Conservation (phyloP, 306 rosid species). For the Biancaea sappan region DNA sequence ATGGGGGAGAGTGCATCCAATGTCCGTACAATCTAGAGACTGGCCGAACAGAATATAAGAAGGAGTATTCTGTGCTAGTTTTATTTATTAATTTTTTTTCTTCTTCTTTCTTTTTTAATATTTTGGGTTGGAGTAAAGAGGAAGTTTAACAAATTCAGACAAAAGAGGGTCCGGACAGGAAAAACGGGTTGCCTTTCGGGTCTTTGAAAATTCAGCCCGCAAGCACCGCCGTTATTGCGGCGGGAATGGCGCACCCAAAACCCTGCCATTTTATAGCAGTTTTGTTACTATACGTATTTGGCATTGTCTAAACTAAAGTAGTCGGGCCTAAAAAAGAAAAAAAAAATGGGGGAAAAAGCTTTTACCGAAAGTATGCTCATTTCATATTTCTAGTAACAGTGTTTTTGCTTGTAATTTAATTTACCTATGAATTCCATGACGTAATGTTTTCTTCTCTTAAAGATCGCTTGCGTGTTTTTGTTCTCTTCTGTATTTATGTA, state of each 20-base stretch:
- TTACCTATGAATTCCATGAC: slow-evolving; percentile 29
- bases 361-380: slow-evolving; percentile 22
- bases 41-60: slow-evolving; percentile 27
- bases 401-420: slow-evolving; percentile 23
- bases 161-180: slow-evolving; percentile 12
- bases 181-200: slow-evolving; percentile 34
- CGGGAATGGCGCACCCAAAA: slow-evolving; percentile 54
- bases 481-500: slow-evolving; percentile 4
- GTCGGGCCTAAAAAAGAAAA: too few species aligned
- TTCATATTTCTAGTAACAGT: slow-evolving; percentile 17
- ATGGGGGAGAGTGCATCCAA: slow-evolving; percentile 37
- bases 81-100: neutral
- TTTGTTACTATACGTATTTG: slow-evolving; percentile 35
- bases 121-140: slow-evolving; percentile 36
- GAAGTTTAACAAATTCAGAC: slow-evolving; percentile 46
- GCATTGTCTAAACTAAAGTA: slow-evolving; percentile 27
- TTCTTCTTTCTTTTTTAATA: too few species aligned
- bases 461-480: slow-evolving; percentile 30
- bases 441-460: slow-evolving; percentile 31
- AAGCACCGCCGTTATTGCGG: slow-evolving; percentile 77
- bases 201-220: slow-evolving; percentile 16
- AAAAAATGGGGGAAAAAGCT: slow-evolving; percentile 19
- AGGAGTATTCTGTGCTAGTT: neutral
- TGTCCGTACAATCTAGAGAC: slow-evolving; percentile 52
- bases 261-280: slow-evolving; percentile 27